Percentiles rank a stretch among this genome's conserved stretches.
phyloP scores from a whole-genome alignment of 148 eudicot genomes.

The Rhododendron griersonianum region DNA sequence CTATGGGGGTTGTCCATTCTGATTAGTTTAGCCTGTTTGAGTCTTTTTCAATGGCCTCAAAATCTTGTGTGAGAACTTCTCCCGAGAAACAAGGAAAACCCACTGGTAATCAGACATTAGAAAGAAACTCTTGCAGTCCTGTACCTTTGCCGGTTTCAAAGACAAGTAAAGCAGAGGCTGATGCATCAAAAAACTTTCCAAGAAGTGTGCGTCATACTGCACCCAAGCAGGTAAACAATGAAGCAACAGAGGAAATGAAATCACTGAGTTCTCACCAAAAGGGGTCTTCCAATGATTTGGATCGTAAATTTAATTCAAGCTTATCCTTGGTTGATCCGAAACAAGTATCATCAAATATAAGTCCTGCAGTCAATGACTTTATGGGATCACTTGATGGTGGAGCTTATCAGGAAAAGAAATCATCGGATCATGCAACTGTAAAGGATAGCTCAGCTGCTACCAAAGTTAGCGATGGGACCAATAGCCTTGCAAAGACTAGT shows the following conservation, averaged over 20 bases:
- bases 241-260: conserved; percentile 26
- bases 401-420: conserved; percentile 28
- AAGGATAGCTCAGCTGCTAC: conserved; percentile 1
- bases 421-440: conserved; percentile 13
- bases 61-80: conserved; percentile 32
- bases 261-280: conserved; percentile 18
- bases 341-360: conserved; percentile 15
- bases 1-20: conserved; percentile 21
- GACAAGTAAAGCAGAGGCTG: conserved; percentile 26
- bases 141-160: conserved; percentile 23
- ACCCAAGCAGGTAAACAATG: conserved; percentile 18
- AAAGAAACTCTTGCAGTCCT: conserved; percentile 29
- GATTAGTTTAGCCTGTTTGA: conserved; percentile 3
- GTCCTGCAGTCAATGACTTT: conserved; percentile 7
- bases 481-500: conserved; percentile 15
- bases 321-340: conserved; percentile 30
- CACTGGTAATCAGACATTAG: conserved; percentile 20
- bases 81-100: conserved; percentile 33
- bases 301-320: conserved; percentile 28
- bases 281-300: conserved; percentile 26
- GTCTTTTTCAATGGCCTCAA: conserved; percentile 42
- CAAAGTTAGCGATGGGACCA: conserved; percentile 9
- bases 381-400: conserved; percentile 10
- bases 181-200: conserved; percentile 10
- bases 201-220: conserved; percentile 21